Conservation (phyloP, 352 stramenopile species). For the Globisporangium nagaii region DNA sequence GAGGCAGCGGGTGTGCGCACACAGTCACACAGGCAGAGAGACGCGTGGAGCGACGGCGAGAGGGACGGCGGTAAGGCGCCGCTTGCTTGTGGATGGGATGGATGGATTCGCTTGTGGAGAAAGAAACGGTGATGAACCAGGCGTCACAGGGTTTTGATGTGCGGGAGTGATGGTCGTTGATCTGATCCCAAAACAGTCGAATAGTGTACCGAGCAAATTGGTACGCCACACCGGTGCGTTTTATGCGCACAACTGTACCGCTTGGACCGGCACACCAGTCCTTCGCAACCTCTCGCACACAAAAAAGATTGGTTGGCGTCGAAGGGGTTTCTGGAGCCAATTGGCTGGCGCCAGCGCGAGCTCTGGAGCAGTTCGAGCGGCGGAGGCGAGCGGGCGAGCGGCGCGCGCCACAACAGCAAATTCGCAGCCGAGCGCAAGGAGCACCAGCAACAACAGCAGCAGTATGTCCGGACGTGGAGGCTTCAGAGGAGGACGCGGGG, state of each 20-base stretch:
- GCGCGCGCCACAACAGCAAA: conserved; percentile 2
- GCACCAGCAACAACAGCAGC: not conserved
- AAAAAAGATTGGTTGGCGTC: conserved; percentile 4
- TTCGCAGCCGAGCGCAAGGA: not conserved
- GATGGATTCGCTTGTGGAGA: too few relatives aligned
- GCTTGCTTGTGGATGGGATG: not conserved
- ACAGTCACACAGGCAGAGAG: not conserved
- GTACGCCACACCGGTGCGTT: not conserved
- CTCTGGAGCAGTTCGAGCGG: not conserved
- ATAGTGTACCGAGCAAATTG: not conserved
- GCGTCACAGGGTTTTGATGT: too few relatives aligned
- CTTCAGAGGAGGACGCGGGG: conserved; percentile 32
- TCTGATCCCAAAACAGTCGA: too few relatives aligned
- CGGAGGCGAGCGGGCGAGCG: not conserved
- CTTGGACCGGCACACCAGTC: not conserved
- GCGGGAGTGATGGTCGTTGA: too few relatives aligned
- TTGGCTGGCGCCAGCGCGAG: not conserved
- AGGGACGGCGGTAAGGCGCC: not conserved
- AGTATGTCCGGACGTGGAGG: conserved; percentile 15
- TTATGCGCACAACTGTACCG: not conserved
- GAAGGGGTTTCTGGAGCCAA: not conserved
- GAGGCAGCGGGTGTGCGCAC: not conserved
- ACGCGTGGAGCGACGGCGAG: not conserved
- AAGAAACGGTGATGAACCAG: too few relatives aligned
- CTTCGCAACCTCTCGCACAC: not conserved